Conservation (phyloP, 2,329 filamentous ascomycete genomes). For the Hymenoscyphus albidus region DNA sequence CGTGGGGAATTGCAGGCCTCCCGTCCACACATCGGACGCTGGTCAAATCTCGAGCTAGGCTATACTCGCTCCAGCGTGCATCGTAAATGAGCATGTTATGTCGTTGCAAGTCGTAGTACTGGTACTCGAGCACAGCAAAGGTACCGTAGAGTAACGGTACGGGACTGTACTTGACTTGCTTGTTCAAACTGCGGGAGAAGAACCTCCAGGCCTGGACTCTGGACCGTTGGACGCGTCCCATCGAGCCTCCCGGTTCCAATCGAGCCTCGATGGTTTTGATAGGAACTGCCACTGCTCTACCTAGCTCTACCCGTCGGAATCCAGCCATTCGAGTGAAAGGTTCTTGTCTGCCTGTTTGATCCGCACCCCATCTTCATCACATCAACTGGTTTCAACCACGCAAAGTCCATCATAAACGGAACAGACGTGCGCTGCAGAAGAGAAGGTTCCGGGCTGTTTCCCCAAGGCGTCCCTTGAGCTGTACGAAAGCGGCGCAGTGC, state of each 20-base stretch:
- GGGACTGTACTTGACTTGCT: too few relatives aligned
- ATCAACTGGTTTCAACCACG: not conserved
- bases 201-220: too few relatives aligned
- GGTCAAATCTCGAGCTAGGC: not conserved
- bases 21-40: not conserved
- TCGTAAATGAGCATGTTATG: too few relatives aligned
- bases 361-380: slow-evolving; percentile 1
- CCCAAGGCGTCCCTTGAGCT: slow-evolving; percentile 12
- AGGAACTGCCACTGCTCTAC: not conserved
- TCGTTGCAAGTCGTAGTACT: too few relatives aligned
- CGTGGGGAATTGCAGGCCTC: not conserved
- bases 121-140: too few relatives aligned
- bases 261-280: not conserved
- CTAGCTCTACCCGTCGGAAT: not conserved
- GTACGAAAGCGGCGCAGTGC: slow-evolving; percentile 21
- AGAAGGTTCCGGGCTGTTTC: slow-evolving; percentile 16
- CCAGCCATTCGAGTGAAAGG: not conserved
- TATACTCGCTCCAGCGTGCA: too few relatives aligned
- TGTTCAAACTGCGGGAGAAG: too few relatives aligned
- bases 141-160: too few relatives aligned
- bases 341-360: not conserved
- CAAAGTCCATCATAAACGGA: not conserved
- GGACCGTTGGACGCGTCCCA: too few relatives aligned
- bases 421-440: slow-evolving; percentile 4
- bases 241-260: too few relatives aligned